Conservation (phyloP, 2,329 filamentous ascomycete genomes). For the Aspergillus versicolor region DNA sequence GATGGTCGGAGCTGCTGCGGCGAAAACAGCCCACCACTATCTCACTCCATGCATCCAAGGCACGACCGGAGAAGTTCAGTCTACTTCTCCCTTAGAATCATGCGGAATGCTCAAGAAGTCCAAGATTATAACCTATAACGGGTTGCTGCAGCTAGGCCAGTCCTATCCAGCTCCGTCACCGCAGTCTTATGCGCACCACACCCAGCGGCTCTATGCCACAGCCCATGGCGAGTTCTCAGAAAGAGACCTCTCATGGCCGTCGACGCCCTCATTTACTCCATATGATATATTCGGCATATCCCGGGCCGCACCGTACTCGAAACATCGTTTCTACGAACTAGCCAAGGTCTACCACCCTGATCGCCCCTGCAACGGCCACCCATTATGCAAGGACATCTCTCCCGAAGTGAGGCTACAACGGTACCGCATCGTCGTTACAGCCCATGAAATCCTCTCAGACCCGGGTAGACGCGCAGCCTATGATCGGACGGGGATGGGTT, state of each 20-base stretch:
- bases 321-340: conserved; percentile 80
- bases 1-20: conserved; percentile 1
- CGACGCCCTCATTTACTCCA: conserved; percentile 59
- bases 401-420: conserved; percentile 72
- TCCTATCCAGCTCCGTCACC: conserved; percentile 17
- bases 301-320: conserved; percentile 70
- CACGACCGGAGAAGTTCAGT: conserved; percentile 12
- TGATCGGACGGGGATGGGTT: conserved; percentile 78
- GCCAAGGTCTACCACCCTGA: conserved; percentile 98
- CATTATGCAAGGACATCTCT: conserved; percentile 50
- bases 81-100: conserved; percentile 27
- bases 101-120: conserved; percentile 51
- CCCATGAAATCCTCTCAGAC: conserved; percentile 84
- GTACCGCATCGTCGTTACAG: conserved; percentile 83
- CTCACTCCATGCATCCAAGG: not conserved
- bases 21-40: not conserved
- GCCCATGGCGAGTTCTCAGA: conserved; percentile 29
- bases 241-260: conserved; percentile 42
- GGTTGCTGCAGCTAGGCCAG: conserved; percentile 35
- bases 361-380: conserved; percentile 50
- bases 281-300: conserved; percentile 79
- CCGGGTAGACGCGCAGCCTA: conserved; percentile 76
- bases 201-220: conserved; percentile 33
- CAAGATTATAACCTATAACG: conserved; percentile 37
- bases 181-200: conserved; percentile 22